A percentile compares a stretch with the other conserved stretches of the same genome.
phyloP scores from a whole-genome alignment of 176 grass and related monocot species.

The Cenchrus fungigraminus region DNA sequence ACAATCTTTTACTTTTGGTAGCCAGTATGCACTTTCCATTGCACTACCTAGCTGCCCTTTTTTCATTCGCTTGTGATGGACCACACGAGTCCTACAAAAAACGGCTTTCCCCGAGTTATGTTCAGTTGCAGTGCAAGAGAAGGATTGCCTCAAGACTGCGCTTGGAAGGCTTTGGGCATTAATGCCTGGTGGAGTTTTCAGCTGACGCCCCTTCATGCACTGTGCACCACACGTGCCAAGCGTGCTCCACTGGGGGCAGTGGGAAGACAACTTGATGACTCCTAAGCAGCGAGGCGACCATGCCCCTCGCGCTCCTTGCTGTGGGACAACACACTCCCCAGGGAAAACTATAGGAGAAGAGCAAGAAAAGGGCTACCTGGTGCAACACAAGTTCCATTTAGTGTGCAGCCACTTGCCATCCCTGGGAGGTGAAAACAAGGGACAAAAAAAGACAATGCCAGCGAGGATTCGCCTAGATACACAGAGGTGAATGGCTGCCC shows the following conservation, averaged over 20 bases:
- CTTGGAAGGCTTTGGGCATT: background rate
- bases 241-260: background rate
- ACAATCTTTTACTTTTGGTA: too few relatives aligned
- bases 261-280: background rate
- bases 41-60: too few relatives aligned
- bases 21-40: too few relatives aligned
- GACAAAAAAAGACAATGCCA: too few relatives aligned
- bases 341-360: slow-evolving; percentile 11
- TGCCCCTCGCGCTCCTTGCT: background rate
- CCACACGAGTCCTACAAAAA: background rate
- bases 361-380: background rate
- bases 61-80: background rate
- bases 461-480: too few relatives aligned
- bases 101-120: background rate
- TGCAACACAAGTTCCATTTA: too few relatives aligned
- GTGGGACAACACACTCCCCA: background rate
- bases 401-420: too few relatives aligned
- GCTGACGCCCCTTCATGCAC: too few relatives aligned
- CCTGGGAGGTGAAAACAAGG: too few relatives aligned
- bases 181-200: too few relatives aligned
- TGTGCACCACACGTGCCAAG: too few relatives aligned
- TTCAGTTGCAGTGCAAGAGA: background rate
- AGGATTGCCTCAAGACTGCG: background rate
- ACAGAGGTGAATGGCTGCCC: too few relatives aligned
- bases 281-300: background rate